Evolutionary conservation across 257 asterid genomes (phyloP).

Genomic region (Ballota nigra): DNA sequence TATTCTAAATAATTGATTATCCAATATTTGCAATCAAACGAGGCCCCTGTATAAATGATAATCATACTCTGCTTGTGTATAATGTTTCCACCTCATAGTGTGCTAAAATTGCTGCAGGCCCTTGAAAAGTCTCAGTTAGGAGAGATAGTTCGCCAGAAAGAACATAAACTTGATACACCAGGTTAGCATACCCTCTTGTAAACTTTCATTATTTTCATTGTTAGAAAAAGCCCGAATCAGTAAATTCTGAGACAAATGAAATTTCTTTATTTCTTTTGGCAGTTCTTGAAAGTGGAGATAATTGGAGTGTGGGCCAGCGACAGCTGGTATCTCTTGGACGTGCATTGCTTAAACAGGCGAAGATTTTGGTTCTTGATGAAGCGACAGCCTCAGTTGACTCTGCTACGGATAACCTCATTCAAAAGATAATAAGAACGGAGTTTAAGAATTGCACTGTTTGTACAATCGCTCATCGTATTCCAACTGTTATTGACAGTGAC

Average conservation of each 20-base stretch:
- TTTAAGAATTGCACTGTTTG: conserved; percentile 86
- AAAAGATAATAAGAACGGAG: conserved; percentile 88
- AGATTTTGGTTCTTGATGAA: conserved; percentile 89
- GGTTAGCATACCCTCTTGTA: conserved; percentile 39
- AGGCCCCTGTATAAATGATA: background rate
- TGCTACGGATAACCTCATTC: conserved; percentile 95
- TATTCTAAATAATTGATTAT: too few species aligned
- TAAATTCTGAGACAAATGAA: background rate
- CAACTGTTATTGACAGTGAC: conserved; percentile 95
- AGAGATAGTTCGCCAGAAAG: conserved; percentile 76
- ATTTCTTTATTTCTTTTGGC: conserved; percentile 6
- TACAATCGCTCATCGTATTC: conserved; percentile 96
- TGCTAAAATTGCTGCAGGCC: conserved; percentile 48
- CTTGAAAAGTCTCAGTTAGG: conserved; percentile 94
- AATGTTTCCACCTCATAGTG: background rate
- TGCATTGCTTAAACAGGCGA: conserved; percentile 90
- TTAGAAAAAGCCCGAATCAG: background rate
- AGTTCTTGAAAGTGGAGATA: conserved; percentile 90
- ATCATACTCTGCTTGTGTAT: background rate
- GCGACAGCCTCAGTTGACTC: conserved; percentile 98
- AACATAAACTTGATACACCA: conserved; percentile 79
- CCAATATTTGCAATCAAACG: too few species aligned
- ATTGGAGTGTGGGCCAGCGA: conserved; percentile 97
- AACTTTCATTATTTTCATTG: background rate
- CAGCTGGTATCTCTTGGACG: conserved; percentile 95